phyloP scores from a whole-genome alignment of 2,329 filamentous ascomycete species.

The Penicillium sp. region DNA sequence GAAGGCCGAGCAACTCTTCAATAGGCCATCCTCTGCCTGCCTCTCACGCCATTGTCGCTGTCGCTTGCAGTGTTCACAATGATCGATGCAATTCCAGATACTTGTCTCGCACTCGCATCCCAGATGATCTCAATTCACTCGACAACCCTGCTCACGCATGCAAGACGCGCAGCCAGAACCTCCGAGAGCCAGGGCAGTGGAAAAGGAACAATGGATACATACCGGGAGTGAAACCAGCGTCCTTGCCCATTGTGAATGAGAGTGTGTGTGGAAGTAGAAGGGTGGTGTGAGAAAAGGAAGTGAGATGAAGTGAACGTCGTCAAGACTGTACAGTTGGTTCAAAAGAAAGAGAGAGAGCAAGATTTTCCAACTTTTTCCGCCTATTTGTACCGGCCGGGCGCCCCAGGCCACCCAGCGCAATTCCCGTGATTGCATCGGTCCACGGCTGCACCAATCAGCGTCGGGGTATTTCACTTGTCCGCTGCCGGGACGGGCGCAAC shows the following conservation, averaged over 20 bases:
- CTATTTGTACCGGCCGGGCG: conserved; percentile 31
- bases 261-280: too few species aligned
- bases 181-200: background rate
- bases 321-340: conserved; percentile 14
- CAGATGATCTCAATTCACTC: too few species aligned
- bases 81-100: too few species aligned
- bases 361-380: conserved; percentile 22
- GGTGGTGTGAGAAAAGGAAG: conserved; percentile 7
- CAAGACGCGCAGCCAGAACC: background rate
- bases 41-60: background rate
- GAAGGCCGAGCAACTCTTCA: too few species aligned
- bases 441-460: conserved; percentile 28
- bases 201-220: conserved; percentile 8
- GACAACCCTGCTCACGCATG: too few species aligned
- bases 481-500: conserved; percentile 26
- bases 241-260: conserved; percentile 21
- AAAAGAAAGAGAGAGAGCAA: conserved; percentile 19
- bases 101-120: too few species aligned
- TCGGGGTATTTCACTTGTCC: conserved; percentile 26
- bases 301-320: conserved; percentile 14
- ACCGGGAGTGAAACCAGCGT: conserved; percentile 23
- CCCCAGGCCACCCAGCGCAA: conserved; percentile 17
- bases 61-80: background rate
- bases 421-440: conserved; percentile 28
- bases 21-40: too few species aligned